Conservation (phyloP, 2,329 filamentous ascomycete genomes). For the Diplodia mutila region DNA sequence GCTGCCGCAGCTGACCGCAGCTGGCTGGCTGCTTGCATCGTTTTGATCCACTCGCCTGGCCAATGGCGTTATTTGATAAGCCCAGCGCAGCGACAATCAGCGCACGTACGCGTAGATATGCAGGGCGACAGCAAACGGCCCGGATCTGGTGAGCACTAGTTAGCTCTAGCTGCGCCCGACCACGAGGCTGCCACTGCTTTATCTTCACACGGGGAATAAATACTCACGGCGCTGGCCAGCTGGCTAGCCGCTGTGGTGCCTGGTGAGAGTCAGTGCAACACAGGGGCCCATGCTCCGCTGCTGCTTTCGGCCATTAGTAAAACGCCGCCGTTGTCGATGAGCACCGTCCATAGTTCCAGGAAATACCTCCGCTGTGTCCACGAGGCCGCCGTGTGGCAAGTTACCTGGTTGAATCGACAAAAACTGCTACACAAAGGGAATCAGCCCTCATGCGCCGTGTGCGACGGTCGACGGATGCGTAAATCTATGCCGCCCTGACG, state of each 20-base stretch:
- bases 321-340: neutral
- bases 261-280: constrained; percentile 20
- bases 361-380: neutral
- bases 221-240: neutral
- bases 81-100: neutral
- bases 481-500: neutral
- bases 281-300: constrained; percentile 2
- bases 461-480: neutral
- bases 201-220: neutral
- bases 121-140: neutral
- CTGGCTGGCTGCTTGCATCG: neutral
- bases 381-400: neutral
- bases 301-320: neutral
- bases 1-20: constrained; percentile 16
- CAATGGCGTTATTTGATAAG: neutral
- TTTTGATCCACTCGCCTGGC: neutral
- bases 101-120: neutral
- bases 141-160: neutral
- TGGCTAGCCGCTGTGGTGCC: constrained; percentile 9
- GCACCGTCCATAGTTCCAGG: neutral
- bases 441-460: neutral
- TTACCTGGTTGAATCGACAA: neutral
- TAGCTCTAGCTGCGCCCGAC: neutral
- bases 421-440: neutral
- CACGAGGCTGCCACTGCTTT: constrained; percentile 6